Evolutionary conservation across 768 basidiomycete species (phyloP), one percentile per base, ranked within the genome.

Genomic region (Zangia roseola): DNA sequence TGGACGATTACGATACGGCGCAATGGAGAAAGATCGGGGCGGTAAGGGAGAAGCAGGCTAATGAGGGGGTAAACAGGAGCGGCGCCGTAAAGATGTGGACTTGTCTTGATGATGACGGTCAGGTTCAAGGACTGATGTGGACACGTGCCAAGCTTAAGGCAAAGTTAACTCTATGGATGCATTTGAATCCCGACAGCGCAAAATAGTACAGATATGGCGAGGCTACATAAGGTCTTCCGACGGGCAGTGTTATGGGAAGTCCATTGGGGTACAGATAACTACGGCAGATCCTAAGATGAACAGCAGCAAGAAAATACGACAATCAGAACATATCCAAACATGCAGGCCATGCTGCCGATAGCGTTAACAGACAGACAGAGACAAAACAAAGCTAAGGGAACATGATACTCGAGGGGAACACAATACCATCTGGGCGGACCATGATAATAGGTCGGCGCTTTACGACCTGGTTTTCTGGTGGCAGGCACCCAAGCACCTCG

Each of bases 381-480:
- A 54, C 42, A 53, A 41, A 44, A 44, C 42, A 34, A 38, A 46
- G 69, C 78, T 81, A 91, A 30, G 88, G 88, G 75, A 90, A 91
- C 79, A 85, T 79, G 26, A 82, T 77, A 60, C 75, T 83, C 21
- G 90, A 90, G 7, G 91, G 92, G 75, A 91, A 91, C 45, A 94
- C 85, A 51, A 94, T 82, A 39, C 91, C 91, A 61, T 94, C 91
- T 10, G 81, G 78, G 42, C 91, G 82, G 48, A 93, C 81, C 62
- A 94, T 80, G 54, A 92, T 77, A 49, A 94, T 82, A 9, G 90
- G 88, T 42, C 88, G 76, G 47, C 86, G 85, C 70, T 88, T 89
- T 49, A 72, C 67, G 44, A 76, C 69, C 56, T 78, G 82, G 40
- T 74, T 74, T 56, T 89, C 88, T 4, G 88, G 86, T 14, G 91